Evolutionary conservation across 345 rosid species (phyloP).

Genomic region (Syzygium oleosum): DNA sequence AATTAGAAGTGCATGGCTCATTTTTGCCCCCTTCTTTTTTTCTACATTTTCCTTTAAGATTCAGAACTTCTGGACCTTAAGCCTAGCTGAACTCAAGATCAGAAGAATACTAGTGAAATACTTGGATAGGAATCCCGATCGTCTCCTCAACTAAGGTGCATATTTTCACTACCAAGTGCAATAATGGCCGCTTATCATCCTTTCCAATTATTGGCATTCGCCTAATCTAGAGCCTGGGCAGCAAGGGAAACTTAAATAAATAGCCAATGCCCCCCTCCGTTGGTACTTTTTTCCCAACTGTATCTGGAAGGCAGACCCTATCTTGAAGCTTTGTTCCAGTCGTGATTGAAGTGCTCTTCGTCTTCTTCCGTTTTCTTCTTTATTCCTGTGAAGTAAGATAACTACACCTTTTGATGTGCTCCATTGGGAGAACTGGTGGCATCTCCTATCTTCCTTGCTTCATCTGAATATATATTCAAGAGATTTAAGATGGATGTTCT

Average conservation of each 20-base stretch:
- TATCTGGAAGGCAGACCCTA: neutral
- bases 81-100: neutral
- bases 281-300: neutral
- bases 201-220: neutral
- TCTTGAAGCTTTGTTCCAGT: neutral
- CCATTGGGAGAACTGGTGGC: neutral
- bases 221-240: neutral
- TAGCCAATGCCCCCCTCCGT: neutral
- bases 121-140: neutral
- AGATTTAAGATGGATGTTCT: neutral
- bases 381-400: no score
- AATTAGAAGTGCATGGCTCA: neutral
- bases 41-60: neutral
- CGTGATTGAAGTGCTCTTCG: neutral
- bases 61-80: neutral
- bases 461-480: neutral
- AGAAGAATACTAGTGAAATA: neutral
- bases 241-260: neutral
- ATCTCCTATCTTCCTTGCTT: neutral
- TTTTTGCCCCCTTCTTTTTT: neutral
- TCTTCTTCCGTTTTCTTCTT: no score
- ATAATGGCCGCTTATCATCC: neutral
- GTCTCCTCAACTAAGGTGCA: neutral
- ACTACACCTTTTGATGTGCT: neutral
- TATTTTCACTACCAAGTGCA: neutral